Base-by-base conservation (phyloP, 1,139 yeast genomes). In the Blastobotrys capitulatus region DNA sequence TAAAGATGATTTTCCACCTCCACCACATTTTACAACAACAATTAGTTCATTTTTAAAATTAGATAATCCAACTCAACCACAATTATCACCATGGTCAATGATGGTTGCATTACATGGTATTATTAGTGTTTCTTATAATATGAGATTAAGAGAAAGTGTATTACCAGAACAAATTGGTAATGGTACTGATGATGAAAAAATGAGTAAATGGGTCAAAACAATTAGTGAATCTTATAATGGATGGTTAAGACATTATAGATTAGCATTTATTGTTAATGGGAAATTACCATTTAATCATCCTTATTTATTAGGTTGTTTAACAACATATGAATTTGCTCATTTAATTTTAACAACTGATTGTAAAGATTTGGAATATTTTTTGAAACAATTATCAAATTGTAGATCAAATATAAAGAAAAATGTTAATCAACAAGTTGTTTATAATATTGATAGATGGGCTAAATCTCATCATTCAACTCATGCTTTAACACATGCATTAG, bases 31-130 rank as follows among this genome's bases (percentile, higher is more conserved):
- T 42, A 53, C 54, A 8, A 50, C 54, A 18, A 55, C 57, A 13
- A 54, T 59, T 12, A 48, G 55, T 26, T 47, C 57, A 6, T 59
- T 59, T 45, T 51, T 59, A 39, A 52, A 51, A 38, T 50, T 57
- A 6, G 60, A 58, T 34, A 43, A 48, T n/a, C 49, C 49, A 37
- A 32, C 49, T 6, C 54, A 52, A 22, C 49, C 54, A 12, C 54
- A 48, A 38, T 50, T 60, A 22, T 54, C 62, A 1, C 63, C 63
- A 13, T 60, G 63, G 63, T 58, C 55, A 39, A 59, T 58, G 61
- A 60, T 59, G 61, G 54, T 58, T 27, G 52, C 57, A 27, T 51
- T 59, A 26, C 61, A 59, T 41, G 62, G 62, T n/a, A 44, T 59
- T 31, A 52, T 59, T 9, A 59, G 62, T 16, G 60, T 58, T 15